A percentile compares a stretch with the other conserved stretches of the same genome.
Conservation (phyloP, 2,329 filamentous ascomycete genomes). For the Colletotrichum tropicale region DNA sequence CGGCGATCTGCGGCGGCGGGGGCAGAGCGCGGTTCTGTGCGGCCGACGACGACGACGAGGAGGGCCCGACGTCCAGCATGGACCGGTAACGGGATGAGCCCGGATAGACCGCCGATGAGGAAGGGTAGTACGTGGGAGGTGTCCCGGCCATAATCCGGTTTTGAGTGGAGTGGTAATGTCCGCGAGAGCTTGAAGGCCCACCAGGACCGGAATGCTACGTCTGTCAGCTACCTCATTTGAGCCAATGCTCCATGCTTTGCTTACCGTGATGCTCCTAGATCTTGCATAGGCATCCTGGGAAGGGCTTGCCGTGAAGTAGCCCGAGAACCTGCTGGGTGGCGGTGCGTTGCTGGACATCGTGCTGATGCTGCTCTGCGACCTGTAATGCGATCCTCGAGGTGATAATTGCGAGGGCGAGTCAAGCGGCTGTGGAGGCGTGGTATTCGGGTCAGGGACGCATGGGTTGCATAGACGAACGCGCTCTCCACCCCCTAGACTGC, state of each 20-base stretch:
- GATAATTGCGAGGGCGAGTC: conserved; percentile 36
- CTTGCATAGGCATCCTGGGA: conserved; percentile 36
- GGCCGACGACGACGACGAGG: conserved; percentile 40
- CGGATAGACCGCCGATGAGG: conserved; percentile 24
- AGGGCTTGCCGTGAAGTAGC: conserved; percentile 37
- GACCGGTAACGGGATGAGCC: conserved; percentile 29
- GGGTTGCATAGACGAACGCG: conserved; percentile 66
- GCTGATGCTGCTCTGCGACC: conserved; percentile 50
- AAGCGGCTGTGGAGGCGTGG: conserved; percentile 52
- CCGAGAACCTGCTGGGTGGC: conserved; percentile 35
- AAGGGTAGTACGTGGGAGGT: conserved; percentile 37
- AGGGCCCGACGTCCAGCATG: conserved; percentile 33
- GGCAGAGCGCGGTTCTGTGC: conserved; percentile 41
- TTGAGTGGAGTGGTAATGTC: conserved; percentile 38
- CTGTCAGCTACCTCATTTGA: conserved; percentile 9
- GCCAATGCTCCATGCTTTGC: neutral
- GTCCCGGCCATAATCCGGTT: conserved; percentile 45
- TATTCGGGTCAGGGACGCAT: conserved; percentile 67
- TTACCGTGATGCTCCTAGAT: conserved; percentile 18
- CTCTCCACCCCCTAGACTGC: conserved; percentile 57
- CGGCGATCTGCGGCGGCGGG: conserved; percentile 56
- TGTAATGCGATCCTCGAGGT: conserved; percentile 42
- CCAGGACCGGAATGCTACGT: conserved; percentile 27
- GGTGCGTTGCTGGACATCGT: conserved; percentile 32
- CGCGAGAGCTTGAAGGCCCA: conserved; percentile 28